Evolutionary conservation across 805 yeast species (phyloP).

Genomic region (Candida tammaniensis): DNA sequence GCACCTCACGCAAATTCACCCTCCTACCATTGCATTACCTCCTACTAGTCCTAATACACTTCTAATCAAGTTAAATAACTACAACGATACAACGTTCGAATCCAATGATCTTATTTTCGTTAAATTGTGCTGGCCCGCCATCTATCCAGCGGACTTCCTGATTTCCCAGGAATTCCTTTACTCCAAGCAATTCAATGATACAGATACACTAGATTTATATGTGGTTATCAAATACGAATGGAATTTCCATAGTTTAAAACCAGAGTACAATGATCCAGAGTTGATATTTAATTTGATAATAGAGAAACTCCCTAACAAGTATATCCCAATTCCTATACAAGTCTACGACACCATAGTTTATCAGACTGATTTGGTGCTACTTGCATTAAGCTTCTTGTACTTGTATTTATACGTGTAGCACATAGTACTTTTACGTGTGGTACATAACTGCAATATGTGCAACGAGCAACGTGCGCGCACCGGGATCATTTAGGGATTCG

Average conservation of each 20-base stretch:
- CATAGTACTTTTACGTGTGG: no score
- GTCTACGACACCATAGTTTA: conserved; percentile 25
- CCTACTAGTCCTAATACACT: no score
- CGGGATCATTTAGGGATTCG: conserved; percentile 1
- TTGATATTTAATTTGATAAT: conserved; percentile 24
- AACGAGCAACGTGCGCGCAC: no score
- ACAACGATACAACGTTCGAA: conserved; percentile 22
- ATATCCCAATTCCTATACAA: conserved; percentile 34
- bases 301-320: conserved; percentile 22
- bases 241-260: conserved; percentile 20
- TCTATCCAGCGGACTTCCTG: conserved; percentile 22
- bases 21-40: no score
- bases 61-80: conserved; percentile 34
- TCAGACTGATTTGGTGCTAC: conserved; percentile 22
- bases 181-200: conserved; percentile 10
- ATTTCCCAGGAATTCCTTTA: conserved; percentile 22
- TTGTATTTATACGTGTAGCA: not conserved
- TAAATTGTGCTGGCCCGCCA: conserved; percentile 40
- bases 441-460: no score
- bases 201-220: conserved; percentile 21
- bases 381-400: conserved; percentile 5
- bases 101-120: conserved; percentile 25
- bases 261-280: conserved; percentile 10
- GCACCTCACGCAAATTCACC: no score
- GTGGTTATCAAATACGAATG: conserved; percentile 20